Percentiles rank a stretch among this genome's conserved stretches.
Conservation (phyloP, 106 monocot species). For the Allium cepa region DNA sequence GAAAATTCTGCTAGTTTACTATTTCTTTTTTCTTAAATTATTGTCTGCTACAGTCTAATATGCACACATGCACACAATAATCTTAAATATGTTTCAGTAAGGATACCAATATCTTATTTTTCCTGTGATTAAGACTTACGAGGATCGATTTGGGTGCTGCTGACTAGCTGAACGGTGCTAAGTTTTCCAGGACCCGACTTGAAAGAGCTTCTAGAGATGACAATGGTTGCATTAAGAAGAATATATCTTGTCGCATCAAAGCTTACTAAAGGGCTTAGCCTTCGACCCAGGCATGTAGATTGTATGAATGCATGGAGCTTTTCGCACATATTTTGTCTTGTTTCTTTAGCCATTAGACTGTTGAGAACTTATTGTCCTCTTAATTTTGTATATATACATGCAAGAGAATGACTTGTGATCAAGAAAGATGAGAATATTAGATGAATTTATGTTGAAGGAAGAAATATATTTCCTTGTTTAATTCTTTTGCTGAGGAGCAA, state of each 20-base stretch:
- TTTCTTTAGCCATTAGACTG: not conserved
- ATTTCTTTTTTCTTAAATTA: no score
- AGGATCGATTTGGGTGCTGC: constrained; percentile 33
- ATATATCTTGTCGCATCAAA: not conserved
- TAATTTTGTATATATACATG: not conserved
- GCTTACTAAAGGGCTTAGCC: not conserved
- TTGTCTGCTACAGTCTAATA: no score
- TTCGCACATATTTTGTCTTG: constrained; percentile 10
- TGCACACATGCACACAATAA: no score
- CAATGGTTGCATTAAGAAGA: constrained; percentile 30
- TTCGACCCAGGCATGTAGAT: constrained; percentile 1
- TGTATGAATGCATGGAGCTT: constrained; percentile 14
- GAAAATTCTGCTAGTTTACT: no score
- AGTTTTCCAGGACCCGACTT: constrained; percentile 24
- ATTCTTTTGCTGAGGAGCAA: no score
- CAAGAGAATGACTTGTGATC: constrained; percentile 10
- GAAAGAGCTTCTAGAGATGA: constrained; percentile 13
- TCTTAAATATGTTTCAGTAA: not conserved
- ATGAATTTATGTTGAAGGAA: not conserved
- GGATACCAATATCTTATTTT: no score
- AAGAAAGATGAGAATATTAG: constrained; percentile 15
- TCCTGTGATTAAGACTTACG: constrained; percentile 18
- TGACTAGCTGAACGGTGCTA: constrained; percentile 32
- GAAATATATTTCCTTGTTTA: not conserved
- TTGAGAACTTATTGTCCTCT: not conserved